These are phyloP conservation scores for Apiotrichum gracile DNA, from an alignment of 1,284 basidiomycete genomes.

Conservation along the genomic window DNA sequence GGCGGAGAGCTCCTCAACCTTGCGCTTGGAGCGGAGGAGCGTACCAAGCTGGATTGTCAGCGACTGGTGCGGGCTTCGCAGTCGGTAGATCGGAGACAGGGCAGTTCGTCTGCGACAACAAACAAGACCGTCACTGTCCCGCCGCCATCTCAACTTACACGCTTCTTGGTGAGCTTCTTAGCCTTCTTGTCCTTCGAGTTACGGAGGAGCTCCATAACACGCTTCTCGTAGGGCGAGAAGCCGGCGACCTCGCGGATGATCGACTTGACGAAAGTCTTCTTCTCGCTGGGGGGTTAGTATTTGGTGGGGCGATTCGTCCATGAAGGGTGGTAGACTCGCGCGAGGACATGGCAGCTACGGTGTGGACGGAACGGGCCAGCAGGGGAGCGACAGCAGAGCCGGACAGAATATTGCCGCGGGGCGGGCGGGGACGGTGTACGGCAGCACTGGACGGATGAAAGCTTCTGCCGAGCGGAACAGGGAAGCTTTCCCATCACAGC, in stretches of 20 bases:
- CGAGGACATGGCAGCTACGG: background rate
- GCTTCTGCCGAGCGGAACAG: too few species aligned
- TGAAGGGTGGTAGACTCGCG: background rate
- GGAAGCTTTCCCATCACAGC: too few species aligned
- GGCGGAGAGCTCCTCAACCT: conserved; percentile 85
- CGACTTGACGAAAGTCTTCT: conserved; percentile 84
- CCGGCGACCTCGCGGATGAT: conserved; percentile 93
- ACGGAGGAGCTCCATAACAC: conserved; percentile 97
- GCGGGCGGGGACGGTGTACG: too few species aligned
- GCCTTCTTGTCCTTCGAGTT: conserved; percentile 99
- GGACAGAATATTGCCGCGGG: too few species aligned
- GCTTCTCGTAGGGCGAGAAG: conserved; percentile 97
- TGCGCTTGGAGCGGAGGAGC: conserved; percentile 91
- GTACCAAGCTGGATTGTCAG: conserved; percentile 69
- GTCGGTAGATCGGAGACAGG: too few species aligned
- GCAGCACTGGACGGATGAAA: too few species aligned
- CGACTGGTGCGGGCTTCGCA: background rate
- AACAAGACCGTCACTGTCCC: background rate
- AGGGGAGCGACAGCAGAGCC: too few species aligned
- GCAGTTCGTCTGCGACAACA: too few species aligned
- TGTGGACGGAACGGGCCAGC: background rate
- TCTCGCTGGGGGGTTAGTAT: conserved; percentile 45
- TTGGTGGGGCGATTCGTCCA: background rate
- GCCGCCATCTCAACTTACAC: conserved; percentile 56
- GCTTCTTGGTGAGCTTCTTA: conserved; percentile 94